These are phyloP conservation scores for Nannochloropsis oceanica DNA, from an alignment of 108 stramenopile species.

Conservation along the genomic window DNA sequence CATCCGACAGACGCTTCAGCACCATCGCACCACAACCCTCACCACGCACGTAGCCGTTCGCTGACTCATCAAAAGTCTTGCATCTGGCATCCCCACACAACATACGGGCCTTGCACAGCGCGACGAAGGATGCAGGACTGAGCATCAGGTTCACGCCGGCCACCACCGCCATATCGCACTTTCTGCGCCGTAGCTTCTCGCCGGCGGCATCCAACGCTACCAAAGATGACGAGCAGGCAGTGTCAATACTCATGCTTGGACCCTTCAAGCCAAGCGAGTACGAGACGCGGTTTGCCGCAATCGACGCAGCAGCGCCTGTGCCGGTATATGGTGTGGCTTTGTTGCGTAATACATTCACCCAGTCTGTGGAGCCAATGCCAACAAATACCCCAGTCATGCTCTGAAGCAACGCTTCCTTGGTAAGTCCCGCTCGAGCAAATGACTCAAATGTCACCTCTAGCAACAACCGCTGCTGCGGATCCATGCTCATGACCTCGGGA, in stretches of 20 bases:
- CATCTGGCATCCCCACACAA: constrained; percentile 25
- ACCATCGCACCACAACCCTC: constrained; percentile 23
- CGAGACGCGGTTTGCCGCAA: constrained; percentile 33
- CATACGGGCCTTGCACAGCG: constrained; percentile 31
- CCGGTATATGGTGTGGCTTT: background rate
- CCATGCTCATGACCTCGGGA: constrained; percentile 29
- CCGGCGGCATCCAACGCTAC: constrained; percentile 25
- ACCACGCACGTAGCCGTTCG: constrained; percentile 12
- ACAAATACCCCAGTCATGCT: background rate
- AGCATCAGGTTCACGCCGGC: background rate
- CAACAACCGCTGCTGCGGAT: constrained; percentile 39
- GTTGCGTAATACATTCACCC: no score
- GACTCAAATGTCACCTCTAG: constrained; percentile 13
- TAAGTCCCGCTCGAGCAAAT: background rate
- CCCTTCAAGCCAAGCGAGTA: constrained; percentile 27
- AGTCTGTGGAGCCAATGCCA: background rate
- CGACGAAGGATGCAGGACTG: constrained; percentile 29
- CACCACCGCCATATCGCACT: background rate
- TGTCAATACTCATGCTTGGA: constrained; percentile 34
- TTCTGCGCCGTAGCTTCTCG: background rate
- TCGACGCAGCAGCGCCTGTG: constrained; percentile 22
- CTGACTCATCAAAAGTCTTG: constrained; percentile 18
- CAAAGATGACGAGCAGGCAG: constrained; percentile 43
- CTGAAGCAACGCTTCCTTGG: background rate
- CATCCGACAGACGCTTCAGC: background rate